These are phyloP conservation scores for Colletotrichum agaves DNA, from an alignment of 2,329 filamentous ascomycete species.

Conservation along the genomic window DNA sequence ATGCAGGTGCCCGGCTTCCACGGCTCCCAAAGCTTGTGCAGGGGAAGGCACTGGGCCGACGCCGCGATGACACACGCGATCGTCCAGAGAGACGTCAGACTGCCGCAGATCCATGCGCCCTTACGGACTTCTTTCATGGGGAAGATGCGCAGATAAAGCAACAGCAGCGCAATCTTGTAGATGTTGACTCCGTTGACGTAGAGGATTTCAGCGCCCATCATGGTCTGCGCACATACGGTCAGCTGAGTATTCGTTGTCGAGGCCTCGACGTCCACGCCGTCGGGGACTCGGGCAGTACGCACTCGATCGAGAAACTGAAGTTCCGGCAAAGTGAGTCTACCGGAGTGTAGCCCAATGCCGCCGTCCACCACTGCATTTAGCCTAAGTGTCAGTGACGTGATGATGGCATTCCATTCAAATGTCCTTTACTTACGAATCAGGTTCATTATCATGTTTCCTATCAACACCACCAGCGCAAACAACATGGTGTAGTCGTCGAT, in stretches of 20 bases:
- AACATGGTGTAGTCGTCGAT: conserved; percentile 35
- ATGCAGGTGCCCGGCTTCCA: conserved; percentile 33
- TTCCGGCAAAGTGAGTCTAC: conserved; percentile 23
- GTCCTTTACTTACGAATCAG: conserved; percentile 17
- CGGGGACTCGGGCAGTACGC: neutral
- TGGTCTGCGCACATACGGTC: conserved; percentile 2
- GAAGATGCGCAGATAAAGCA: conserved; percentile 57
- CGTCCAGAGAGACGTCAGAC: conserved; percentile 21
- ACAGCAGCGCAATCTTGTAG: conserved; percentile 52
- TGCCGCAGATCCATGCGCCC: conserved; percentile 30
- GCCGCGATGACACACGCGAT: conserved; percentile 31
- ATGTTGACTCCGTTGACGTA: conserved; percentile 37
- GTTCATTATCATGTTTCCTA: conserved; percentile 34
- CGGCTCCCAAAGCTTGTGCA: conserved; percentile 31
- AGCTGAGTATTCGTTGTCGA: neutral
- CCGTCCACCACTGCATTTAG: conserved; percentile 9
- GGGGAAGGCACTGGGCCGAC: conserved; percentile 20
- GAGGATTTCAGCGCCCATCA: conserved; percentile 32
- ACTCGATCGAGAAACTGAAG: conserved; percentile 29
- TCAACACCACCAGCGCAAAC: conserved; percentile 8
- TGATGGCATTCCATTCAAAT: fast-evolving
- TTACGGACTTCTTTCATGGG: conserved; percentile 44
- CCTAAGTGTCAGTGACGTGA: neutral
- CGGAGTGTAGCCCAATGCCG: conserved; percentile 29
- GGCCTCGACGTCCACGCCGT: neutral